These are phyloP conservation scores for Chlamydomonas sp. DNA, from an alignment of 139 green algal genomes.

Conservation along the genomic window DNA sequence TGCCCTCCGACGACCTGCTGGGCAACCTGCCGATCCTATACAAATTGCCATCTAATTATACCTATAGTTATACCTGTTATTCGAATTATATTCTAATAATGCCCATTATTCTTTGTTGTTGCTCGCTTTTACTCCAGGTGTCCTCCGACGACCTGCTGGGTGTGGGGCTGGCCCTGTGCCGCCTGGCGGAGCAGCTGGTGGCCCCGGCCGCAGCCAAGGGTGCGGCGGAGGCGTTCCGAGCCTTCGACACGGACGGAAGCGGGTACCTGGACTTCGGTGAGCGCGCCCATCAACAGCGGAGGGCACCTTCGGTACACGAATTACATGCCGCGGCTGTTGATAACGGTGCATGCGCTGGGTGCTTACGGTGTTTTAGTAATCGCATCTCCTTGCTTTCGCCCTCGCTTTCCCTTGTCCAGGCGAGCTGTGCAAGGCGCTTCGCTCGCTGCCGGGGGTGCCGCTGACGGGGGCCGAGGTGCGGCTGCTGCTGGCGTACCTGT, in stretches of 20 bases:
- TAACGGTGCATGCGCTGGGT: background rate
- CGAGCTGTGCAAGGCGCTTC: conserved; percentile 8
- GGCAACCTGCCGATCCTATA: background rate
- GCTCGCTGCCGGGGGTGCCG: background rate
- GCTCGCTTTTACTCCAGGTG: too few relatives aligned
- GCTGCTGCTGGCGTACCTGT: conserved; percentile 31
- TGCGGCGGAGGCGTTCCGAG: background rate
- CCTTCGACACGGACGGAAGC: conserved; percentile 11
- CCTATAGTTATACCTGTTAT: too few relatives aligned
- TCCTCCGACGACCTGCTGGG: background rate
- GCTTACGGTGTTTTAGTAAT: background rate
- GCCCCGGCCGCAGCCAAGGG: background rate
- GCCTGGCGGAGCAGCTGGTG: conserved; percentile 19
- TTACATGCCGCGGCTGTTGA: background rate
- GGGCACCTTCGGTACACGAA: background rate
- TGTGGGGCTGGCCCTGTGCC: conserved; percentile 6
- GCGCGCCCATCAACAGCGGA: background rate
- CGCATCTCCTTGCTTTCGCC: background rate
- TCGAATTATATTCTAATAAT: too few relatives aligned
- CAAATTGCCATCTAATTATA: too few relatives aligned
- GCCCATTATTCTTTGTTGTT: too few relatives aligned
- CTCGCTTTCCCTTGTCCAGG: background rate
- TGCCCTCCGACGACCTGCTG: background rate
- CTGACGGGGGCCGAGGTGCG: background rate
- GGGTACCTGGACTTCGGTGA: conserved; percentile 19